Conservation (phyloP, 2,329 filamentous ascomycete genomes). For the Blastomyces emzantsi region DNA sequence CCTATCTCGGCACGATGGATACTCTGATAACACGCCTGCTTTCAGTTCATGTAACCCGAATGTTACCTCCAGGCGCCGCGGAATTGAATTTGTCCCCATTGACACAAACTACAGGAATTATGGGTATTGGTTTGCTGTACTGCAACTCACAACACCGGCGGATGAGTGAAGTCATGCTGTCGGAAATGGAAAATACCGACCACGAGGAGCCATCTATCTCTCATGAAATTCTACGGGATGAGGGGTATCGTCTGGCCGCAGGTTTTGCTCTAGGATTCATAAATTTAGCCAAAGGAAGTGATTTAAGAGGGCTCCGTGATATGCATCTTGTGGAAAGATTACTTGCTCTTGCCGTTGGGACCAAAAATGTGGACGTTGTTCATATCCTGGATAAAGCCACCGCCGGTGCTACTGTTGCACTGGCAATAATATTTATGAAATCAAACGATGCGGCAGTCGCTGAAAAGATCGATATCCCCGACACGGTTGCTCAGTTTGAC, state of each 20-base stretch:
- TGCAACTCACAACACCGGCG: conserved; percentile 91
- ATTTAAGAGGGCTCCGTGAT: conserved; percentile 81
- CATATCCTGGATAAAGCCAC: conserved; percentile 90
- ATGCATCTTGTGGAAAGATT: conserved; percentile 89
- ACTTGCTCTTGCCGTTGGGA: conserved; percentile 73
- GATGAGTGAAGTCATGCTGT: conserved; percentile 99
- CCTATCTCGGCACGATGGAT: conserved; percentile 95
- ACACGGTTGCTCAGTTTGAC: conserved; percentile 84
- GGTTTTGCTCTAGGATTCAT: conserved; percentile 91
- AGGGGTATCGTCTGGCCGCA: conserved; percentile 91
- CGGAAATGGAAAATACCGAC: conserved; percentile 84
- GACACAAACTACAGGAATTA: conserved; percentile 90
- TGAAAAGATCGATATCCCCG: conserved; percentile 84
- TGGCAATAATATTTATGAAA: conserved; percentile 94
- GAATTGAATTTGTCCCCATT: conserved; percentile 88
- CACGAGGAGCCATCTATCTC: conserved; percentile 59
- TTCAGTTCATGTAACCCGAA: conserved; percentile 90
- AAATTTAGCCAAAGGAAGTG: conserved; percentile 83
- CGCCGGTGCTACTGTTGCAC: conserved; percentile 82
- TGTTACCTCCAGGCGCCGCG: conserved; percentile 84
- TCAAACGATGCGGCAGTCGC: conserved; percentile 81
- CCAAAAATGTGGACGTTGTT: conserved; percentile 83
- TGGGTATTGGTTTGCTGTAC: conserved; percentile 93
- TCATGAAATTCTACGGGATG: conserved; percentile 75
- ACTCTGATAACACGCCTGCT: conserved; percentile 84